A percentile compares a stretch with the other conserved stretches of the same genome.
Conservation (phyloP, 2,329 filamentous ascomycete species). For the Aureobasidium sp. region DNA sequence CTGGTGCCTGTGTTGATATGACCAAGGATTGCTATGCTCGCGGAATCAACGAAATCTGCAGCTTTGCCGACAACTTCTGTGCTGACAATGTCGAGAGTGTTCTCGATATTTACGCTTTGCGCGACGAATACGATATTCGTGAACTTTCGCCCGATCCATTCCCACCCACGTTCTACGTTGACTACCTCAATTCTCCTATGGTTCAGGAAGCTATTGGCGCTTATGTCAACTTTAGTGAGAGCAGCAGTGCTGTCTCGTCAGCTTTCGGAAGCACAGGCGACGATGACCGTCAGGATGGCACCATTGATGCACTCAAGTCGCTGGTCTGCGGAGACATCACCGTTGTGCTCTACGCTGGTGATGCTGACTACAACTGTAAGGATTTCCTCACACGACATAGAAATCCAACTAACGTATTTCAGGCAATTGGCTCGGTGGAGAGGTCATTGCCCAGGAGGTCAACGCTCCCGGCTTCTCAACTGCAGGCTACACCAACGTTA, state of each 20-base stretch:
- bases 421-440: constrained; percentile 39
- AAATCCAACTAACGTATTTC: constrained; percentile 1
- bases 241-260: constrained; percentile 33
- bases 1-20: constrained; percentile 51
- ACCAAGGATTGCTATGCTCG: constrained; percentile 46
- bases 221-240: constrained; percentile 47
- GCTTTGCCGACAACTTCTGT: constrained; percentile 48
- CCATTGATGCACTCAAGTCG: constrained; percentile 32
- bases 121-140: constrained; percentile 54
- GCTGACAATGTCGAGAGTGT: constrained; percentile 42
- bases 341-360: constrained; percentile 37
- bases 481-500: constrained; percentile 42
- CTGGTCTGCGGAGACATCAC: constrained; percentile 33
- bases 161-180: constrained; percentile 44
- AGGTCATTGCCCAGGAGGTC: constrained; percentile 33
- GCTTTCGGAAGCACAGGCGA: constrained; percentile 43
- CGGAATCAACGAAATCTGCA: constrained; percentile 44
- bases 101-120: constrained; percentile 42
- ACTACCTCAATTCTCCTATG: constrained; percentile 49
- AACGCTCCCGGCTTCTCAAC: constrained; percentile 31
- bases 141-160: constrained; percentile 49
- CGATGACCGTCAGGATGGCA: constrained; percentile 36
- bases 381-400: background rate
- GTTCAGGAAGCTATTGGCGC: constrained; percentile 52
- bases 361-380: constrained; percentile 28